Base-by-base conservation (phyloP, 495 filamentous ascomycete species). In the Aspergillus cristatus region DNA sequence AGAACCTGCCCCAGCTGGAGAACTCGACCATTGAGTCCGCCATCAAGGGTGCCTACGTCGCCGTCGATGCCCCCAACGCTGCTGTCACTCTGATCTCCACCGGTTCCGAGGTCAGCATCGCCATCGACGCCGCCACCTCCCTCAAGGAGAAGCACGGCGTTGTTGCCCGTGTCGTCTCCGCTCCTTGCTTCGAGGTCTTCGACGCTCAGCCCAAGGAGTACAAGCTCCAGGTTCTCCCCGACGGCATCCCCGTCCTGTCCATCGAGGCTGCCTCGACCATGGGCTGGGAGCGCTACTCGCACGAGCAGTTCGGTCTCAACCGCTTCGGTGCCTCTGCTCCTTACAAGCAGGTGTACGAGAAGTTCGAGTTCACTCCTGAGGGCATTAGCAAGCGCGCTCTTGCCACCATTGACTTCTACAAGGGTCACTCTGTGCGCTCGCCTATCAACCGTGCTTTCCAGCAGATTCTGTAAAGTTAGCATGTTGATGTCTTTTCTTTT, bases 221-320 rank as follows among this genome's bases (percentile, higher is more conserved):
- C 79, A 79, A 76, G 55, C 79, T 97, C 46, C 75, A 75, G 50
- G 83, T 93, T 44, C 76, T 99, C 35, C 91, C 91, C 47, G 89
- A 97, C 60, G 86, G 86, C 43, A 94, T 96, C 58, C 91, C 91
- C 43, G 78, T 86, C 34, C 61, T 99, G 66, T 91, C 84, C 34
- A 82, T 99, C 46, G 91, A 99, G 72, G 88, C 82, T 54, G 84
- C 89, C 84, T 81, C 77, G 56, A 97, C 91, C 49, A 64, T 81
- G 70, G 90, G 90, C 43, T 98, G 91, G 91, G 90, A 96, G 77
- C 81, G 85, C 60, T 98, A 96, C 68, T 81, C 88, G 39, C 88
- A 98, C 64, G 91, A 98, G 78, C 91, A 98, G 70, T 98, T 98
- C 57, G 91, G 91, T 56, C 78, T 98, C 28, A 97, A 98, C 81